Evolutionary conservation across 345 rosid genomes (phyloP).

Genomic region (Lenwebbia sp.): DNA sequence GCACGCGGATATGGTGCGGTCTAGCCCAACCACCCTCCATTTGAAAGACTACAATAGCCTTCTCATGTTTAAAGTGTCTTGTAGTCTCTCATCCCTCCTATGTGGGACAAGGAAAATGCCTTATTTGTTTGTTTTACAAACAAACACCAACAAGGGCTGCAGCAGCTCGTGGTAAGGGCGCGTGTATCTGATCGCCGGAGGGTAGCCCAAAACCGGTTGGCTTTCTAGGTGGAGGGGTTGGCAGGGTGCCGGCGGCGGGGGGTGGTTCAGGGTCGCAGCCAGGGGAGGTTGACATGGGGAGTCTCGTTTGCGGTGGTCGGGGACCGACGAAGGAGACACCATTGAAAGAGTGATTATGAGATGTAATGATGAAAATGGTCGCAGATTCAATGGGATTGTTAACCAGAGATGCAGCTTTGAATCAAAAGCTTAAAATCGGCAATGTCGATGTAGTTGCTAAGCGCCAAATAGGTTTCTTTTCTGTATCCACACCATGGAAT

Average conservation of each 20-base stretch:
- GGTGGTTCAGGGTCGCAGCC: neutral
- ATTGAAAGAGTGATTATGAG: neutral
- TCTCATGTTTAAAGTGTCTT: too few species aligned
- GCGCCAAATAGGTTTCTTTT: neutral
- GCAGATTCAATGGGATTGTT: neutral
- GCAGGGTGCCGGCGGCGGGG: neutral
- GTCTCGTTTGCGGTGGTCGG: neutral
- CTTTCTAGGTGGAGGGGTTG: neutral
- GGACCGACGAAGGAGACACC: neutral
- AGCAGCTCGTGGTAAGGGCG: neutral
- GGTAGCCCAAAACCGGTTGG: constrained; percentile 1
- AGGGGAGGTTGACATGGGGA: neutral
- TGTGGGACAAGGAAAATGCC: too few species aligned
- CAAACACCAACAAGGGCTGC: neutral
- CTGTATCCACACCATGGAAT: neutral
- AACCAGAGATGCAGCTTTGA: neutral
- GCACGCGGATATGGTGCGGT: too few species aligned
- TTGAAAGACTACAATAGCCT: too few species aligned
- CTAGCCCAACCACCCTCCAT: too few species aligned
- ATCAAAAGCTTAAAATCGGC: neutral
- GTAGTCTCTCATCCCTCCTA: too few species aligned
- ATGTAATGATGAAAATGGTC: neutral
- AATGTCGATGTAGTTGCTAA: neutral
- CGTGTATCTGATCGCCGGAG: neutral
- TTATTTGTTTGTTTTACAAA: too few species aligned